A percentile compares a stretch with the other conserved stretches of the same genome.
Conservation (phyloP, 2,329 filamentous ascomycete species). For the Pochonia chlamydosporia region DNA sequence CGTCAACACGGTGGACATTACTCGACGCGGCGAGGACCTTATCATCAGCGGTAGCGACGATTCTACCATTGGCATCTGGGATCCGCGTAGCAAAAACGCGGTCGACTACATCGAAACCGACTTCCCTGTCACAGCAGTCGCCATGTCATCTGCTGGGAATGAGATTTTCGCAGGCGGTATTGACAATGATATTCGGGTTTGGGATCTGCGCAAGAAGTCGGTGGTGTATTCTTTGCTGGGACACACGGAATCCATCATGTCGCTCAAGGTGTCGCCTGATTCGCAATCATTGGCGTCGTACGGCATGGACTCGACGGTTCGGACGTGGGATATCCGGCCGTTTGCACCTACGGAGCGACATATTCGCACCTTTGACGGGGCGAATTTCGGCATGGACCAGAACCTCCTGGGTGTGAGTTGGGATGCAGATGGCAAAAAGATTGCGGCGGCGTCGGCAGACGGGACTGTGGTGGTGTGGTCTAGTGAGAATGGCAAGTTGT, state of each 20-base stretch:
- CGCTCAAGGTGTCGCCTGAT: constrained; percentile 85
- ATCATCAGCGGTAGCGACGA: constrained; percentile 91
- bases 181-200: constrained; percentile 95
- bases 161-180: constrained; percentile 93
- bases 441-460: constrained; percentile 85
- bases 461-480: constrained; percentile 92
- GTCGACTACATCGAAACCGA: constrained; percentile 84
- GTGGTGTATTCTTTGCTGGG: constrained; percentile 83
- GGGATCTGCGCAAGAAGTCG: constrained; percentile 90
- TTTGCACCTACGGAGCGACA: constrained; percentile 86
- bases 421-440: constrained; percentile 78
- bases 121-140: constrained; percentile 86
- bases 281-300: constrained; percentile 86
- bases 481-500: constrained; percentile 74
- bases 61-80: constrained; percentile 91
- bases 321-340: constrained; percentile 93
- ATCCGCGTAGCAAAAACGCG: constrained; percentile 84
- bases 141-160: constrained; percentile 88
- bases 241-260: constrained; percentile 88
- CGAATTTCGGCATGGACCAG: constrained; percentile 79
- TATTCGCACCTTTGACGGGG: constrained; percentile 88
- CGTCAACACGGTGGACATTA: constrained; percentile 88
- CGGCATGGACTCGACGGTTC: constrained; percentile 87
- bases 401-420: constrained; percentile 88
- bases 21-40: constrained; percentile 82